Evolutionary conservation across 2,329 filamentous ascomycete species (phyloP).

Genomic region (Scolecobasidium constrictum): DNA sequence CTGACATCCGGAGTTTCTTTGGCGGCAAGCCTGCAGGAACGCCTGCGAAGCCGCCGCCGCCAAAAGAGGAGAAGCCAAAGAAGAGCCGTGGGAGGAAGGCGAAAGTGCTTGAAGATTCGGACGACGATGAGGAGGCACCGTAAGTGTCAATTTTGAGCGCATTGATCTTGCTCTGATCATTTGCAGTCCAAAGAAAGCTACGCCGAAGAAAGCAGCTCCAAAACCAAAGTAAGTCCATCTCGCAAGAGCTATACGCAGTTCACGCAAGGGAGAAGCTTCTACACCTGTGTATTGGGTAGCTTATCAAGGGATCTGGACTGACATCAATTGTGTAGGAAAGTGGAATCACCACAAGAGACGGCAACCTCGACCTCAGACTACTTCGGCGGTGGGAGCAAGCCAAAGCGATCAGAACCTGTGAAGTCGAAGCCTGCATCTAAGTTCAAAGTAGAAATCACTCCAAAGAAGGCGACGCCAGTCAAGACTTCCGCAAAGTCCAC

Average conservation of each 20-base stretch:
- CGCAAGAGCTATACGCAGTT: too few species aligned
- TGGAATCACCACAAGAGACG: conserved; percentile 38
- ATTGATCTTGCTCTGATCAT: too few species aligned
- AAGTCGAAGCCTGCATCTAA: conserved; percentile 17
- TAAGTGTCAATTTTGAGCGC: too few species aligned
- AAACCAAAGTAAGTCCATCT: conserved; percentile 38
- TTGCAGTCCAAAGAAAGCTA: conserved; percentile 28
- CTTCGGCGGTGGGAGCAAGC: conserved; percentile 48
- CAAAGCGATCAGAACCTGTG: conserved; percentile 36
- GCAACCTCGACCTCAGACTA: conserved; percentile 52
- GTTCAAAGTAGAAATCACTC: conserved; percentile 4
- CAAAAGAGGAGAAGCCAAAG: conserved; percentile 27
- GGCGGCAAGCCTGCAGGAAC: conserved; percentile 56
- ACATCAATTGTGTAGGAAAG: conserved; percentile 26
- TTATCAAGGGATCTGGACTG: background rate
- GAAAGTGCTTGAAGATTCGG: conserved; percentile 71
- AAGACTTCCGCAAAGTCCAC: conserved; percentile 33
- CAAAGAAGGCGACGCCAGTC: conserved; percentile 12
- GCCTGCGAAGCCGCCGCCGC: conserved; percentile 33
- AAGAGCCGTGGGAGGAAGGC: conserved; percentile 30
- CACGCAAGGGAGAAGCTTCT: background rate
- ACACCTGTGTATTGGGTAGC: too few species aligned
- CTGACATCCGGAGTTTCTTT: conserved; percentile 88
- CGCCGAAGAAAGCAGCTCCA: conserved; percentile 44
- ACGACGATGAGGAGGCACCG: conserved; percentile 49